These are phyloP conservation scores for Laburnicola sp. DNA, from an alignment of 2,329 filamentous ascomycete genomes.

Conservation along the genomic window DNA sequence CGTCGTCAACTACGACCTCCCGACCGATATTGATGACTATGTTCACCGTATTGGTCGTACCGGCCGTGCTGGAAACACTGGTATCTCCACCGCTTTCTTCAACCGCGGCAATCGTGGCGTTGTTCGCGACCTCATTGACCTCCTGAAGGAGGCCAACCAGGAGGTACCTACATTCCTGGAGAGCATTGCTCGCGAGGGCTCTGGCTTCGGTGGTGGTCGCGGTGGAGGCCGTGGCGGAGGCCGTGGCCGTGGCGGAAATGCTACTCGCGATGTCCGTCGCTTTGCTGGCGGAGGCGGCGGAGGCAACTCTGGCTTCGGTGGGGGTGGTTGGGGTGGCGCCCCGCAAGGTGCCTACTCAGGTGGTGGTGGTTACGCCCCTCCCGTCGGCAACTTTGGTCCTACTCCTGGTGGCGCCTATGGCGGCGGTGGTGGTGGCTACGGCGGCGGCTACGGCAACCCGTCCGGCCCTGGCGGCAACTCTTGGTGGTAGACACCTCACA, in stretches of 20 bases:
- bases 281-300: conserved; percentile 61
- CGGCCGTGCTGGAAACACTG: conserved; percentile 98
- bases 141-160: conserved; percentile 98
- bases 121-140: conserved; percentile 93
- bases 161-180: conserved; percentile 93
- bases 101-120: conserved; percentile 99
- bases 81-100: conserved; percentile 98
- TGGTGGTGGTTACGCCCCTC: conserved; percentile 50
- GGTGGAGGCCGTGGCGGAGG: conserved; percentile 67
- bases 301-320: conserved; percentile 50
- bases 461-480: conserved; percentile 65
- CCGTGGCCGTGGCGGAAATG: conserved; percentile 68
- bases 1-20: conserved; percentile 99
- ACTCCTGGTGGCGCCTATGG: conserved; percentile 57
- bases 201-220: conserved; percentile 73
- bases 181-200: conserved; percentile 93
- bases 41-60: conserved; percentile 99
- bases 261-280: conserved; percentile 84
- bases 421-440: conserved; percentile 48
- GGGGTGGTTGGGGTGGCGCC: conserved; percentile 47
- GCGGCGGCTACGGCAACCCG: conserved; percentile 69
- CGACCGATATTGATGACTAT: conserved; percentile 97
- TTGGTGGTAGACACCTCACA: conserved; percentile 62
- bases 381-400: conserved; percentile 62
- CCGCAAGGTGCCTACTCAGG: conserved; percentile 37